phyloP scores from a whole-genome alignment of 2,329 filamentous ascomycete genomes.

The Fusarium globosum region DNA sequence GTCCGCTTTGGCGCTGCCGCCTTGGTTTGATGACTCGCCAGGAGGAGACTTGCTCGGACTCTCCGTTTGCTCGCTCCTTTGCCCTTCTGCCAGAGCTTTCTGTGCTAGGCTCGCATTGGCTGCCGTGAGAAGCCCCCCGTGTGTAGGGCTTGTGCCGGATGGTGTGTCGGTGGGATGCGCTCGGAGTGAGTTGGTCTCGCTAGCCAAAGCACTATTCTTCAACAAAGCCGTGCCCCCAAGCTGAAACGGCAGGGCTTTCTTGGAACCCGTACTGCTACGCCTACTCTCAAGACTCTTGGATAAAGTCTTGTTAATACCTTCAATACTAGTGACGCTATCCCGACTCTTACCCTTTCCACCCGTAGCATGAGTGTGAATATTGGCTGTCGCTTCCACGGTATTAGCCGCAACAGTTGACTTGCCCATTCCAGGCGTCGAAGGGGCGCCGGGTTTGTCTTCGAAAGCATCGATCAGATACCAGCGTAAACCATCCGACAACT shows the following conservation, averaged over 20 bases:
- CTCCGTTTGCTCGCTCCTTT: slow-evolving; percentile 34
- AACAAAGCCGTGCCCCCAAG: slow-evolving; percentile 54
- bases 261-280: slow-evolving; percentile 86
- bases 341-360: slow-evolving; percentile 58
- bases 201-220: slow-evolving; percentile 65
- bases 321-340: slow-evolving; percentile 67
- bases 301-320: slow-evolving; percentile 79
- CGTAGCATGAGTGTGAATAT: slow-evolving; percentile 65
- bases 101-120: slow-evolving; percentile 37
- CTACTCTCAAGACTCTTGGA: slow-evolving; percentile 92
- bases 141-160: slow-evolving; percentile 55
- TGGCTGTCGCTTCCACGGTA: slow-evolving; percentile 86
- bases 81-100: slow-evolving; percentile 16
- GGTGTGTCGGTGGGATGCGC: slow-evolving; percentile 59
- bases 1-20: slow-evolving; percentile 44
- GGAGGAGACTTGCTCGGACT: slow-evolving; percentile 37
- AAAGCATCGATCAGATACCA: slow-evolving; percentile 96
- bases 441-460: slow-evolving; percentile 92
- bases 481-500: slow-evolving; percentile 90
- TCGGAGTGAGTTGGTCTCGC: slow-evolving; percentile 69
- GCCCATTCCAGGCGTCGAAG: slow-evolving; percentile 89
- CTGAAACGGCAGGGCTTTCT: slow-evolving; percentile 74
- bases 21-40: slow-evolving; percentile 43
- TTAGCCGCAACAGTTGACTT: slow-evolving; percentile 93
- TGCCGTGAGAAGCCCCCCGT: slow-evolving; percentile 44